These are phyloP conservation scores for Coniochaeta sp. DNA, from an alignment of 2,329 filamentous ascomycete genomes.

Conservation along the genomic window DNA sequence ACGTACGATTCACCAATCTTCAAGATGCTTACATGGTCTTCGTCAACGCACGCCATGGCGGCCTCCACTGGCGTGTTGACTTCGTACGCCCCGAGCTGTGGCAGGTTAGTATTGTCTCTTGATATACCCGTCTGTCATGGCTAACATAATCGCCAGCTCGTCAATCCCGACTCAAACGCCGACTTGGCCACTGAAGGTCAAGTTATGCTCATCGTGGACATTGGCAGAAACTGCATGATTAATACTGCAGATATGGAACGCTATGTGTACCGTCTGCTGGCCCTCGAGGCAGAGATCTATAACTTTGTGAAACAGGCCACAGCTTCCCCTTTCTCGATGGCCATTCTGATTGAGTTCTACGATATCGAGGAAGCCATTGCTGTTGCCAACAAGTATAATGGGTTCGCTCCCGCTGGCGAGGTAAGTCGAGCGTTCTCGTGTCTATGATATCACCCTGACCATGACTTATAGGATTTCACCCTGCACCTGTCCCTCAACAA, in stretches of 20 bases:
- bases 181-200: conserved; percentile 47
- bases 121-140: not conserved
- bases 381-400: conserved; percentile 32
- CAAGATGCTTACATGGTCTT: conserved; percentile 48
- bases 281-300: conserved; percentile 42
- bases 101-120: conserved; percentile 19
- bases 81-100: conserved; percentile 39
- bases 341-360: conserved; percentile 45
- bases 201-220: conserved; percentile 40
- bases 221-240: conserved; percentile 5
- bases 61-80: conserved; percentile 37
- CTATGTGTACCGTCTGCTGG: conserved; percentile 30
- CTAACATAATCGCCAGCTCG: conserved; percentile 14
- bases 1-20: conserved; percentile 52
- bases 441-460: not conserved
- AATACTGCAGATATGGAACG: conserved; percentile 15
- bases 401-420: conserved; percentile 20
- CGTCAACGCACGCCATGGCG: conserved; percentile 34
- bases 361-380: conserved; percentile 36
- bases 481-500: conserved; percentile 2
- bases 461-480: conserved; percentile 3
- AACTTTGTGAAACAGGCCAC: conserved; percentile 37
- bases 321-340: conserved; percentile 21
- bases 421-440: conserved; percentile 17
- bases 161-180: conserved; percentile 17